Conservation (phyloP, 2,329 filamentous ascomycete species). For the Alternaria triticimaculans region DNA sequence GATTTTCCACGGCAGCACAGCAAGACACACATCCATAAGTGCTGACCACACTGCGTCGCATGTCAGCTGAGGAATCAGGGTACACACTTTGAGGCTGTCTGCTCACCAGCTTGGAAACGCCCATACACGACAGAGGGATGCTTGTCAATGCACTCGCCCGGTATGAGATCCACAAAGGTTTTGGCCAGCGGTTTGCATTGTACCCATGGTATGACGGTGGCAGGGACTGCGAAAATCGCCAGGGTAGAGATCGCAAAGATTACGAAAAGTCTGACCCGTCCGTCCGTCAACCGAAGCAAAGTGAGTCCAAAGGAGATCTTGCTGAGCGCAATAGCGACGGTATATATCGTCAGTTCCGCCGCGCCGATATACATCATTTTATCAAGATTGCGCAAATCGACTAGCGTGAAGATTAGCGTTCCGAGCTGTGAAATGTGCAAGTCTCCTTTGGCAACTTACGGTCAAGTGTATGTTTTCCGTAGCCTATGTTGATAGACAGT, state of each 20-base stretch:
- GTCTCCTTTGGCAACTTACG: constrained; percentile 9
- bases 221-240: constrained; percentile 13
- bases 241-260: constrained; percentile 18
- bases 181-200: constrained; percentile 17
- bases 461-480: constrained; percentile 18
- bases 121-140: constrained; percentile 14
- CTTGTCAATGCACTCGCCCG: constrained; percentile 16
- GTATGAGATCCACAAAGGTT: constrained; percentile 17
- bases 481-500: constrained; percentile 18
- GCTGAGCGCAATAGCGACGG: constrained; percentile 17
- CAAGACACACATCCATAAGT: constrained; percentile 16
- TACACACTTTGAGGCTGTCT: background rate
- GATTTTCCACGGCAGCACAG: constrained; percentile 18
- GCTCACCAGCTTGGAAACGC: constrained; percentile 18
- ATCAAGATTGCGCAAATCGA: constrained; percentile 11
- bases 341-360: constrained; percentile 15
- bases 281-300: constrained; percentile 17
- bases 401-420: constrained; percentile 6
- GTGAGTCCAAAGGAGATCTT: constrained; percentile 24
- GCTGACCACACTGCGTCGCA: constrained; percentile 15
- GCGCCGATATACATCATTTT: constrained; percentile 15
- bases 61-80: background rate
- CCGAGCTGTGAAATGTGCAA: background rate
- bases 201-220: constrained; percentile 13
- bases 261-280: constrained; percentile 10